Percentiles rank a stretch among this genome's conserved stretches.
These are phyloP conservation scores for Tricholomella constricta DNA, from an alignment of 768 basidiomycete genomes.

Conservation along the genomic window DNA sequence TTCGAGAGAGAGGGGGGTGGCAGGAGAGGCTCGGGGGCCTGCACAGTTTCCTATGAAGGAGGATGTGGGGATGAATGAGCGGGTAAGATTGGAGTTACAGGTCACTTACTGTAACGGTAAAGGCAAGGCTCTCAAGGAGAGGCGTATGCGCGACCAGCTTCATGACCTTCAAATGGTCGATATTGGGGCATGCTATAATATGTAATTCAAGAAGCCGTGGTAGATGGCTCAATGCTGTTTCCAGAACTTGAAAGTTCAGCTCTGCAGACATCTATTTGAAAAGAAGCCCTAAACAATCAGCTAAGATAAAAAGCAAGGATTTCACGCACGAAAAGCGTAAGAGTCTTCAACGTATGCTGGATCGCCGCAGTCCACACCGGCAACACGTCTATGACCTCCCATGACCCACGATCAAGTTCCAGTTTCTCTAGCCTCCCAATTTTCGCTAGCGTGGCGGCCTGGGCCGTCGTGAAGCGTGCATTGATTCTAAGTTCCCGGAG, in stretches of 20 bases:
- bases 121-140: slow-evolving; percentile 57
- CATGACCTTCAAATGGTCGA: slow-evolving; percentile 55
- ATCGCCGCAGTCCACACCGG: slow-evolving; percentile 56
- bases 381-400: slow-evolving; percentile 59
- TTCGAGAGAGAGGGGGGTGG: slow-evolving; percentile 12
- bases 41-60: slow-evolving; percentile 31
- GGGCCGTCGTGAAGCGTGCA: slow-evolving; percentile 54
- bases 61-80: slow-evolving; percentile 13
- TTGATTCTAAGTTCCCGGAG: slow-evolving; percentile 51
- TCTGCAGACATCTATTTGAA: slow-evolving; percentile 54
- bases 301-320: slow-evolving; percentile 10
- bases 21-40: slow-evolving; percentile 28
- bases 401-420: slow-evolving; percentile 59
- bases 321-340: slow-evolving; percentile 64
- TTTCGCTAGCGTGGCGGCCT: slow-evolving; percentile 44
- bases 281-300: background rate
- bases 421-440: slow-evolving; percentile 45
- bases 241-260: slow-evolving; percentile 54
- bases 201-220: slow-evolving; percentile 60
- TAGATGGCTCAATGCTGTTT: slow-evolving; percentile 46
- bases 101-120: slow-evolving; percentile 56
- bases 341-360: slow-evolving; percentile 45
- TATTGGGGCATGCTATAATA: slow-evolving; percentile 57
- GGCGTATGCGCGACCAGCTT: slow-evolving; percentile 50
- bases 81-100: background rate